Conservation (phyloP, 768 basidiomycete genomes). For the Serpula lacrymans region DNA sequence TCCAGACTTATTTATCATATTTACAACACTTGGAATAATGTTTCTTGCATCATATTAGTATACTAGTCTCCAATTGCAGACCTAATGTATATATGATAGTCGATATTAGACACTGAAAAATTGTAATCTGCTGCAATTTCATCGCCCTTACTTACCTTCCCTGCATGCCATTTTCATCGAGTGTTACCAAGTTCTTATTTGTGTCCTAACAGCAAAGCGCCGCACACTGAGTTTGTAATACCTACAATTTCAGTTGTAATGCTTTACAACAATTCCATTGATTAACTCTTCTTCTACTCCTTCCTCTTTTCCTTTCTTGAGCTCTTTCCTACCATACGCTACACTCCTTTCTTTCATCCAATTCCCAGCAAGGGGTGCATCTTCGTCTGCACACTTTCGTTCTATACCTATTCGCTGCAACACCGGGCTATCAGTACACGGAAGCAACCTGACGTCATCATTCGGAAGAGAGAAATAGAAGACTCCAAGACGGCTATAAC, state of each 20-base stretch:
- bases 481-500: constrained; percentile 40
- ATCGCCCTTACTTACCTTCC: no score
- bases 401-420: constrained; percentile 35
- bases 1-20: no score
- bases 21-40: no score
- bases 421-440: constrained; percentile 39
- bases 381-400: constrained; percentile 29
- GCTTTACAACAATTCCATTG: constrained; percentile 44
- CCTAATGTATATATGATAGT: no score
- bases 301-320: constrained; percentile 29
- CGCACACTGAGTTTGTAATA: no score
- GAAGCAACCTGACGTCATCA: constrained; percentile 41
- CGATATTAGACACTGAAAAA: no score
- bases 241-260: constrained; percentile 39
- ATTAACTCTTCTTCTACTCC: constrained; percentile 46
- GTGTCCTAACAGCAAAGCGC: no score
- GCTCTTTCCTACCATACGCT: constrained; percentile 38
- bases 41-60: no score
- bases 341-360: constrained; percentile 39
- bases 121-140: no score
- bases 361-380: constrained; percentile 39
- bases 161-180: no score
- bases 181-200: no score
- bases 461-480: constrained; percentile 46
- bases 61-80: no score